Evolutionary conservation across 345 rosid genomes (phyloP), one percentile per base, ranked within the genome.

Genomic region (Balakata baccata): DNA sequence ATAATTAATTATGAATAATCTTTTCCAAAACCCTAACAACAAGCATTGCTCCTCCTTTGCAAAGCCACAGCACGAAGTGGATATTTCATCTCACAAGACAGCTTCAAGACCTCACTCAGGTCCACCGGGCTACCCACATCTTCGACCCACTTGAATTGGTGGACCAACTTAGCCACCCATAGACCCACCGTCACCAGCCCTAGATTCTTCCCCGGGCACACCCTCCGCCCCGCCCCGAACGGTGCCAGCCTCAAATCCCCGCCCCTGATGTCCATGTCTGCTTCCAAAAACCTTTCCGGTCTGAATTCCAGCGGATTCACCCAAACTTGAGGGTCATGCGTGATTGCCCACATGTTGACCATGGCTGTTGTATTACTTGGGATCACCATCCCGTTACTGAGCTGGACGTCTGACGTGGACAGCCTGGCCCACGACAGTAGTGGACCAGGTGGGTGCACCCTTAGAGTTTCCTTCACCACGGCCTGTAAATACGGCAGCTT

Each of bases 301-400:
- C 65, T 71, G 58, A 89, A 94, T 73, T 73, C 75, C 0, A 69
- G 61, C 2, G 98, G 96, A 41, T 90, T 77, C 16, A 70, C 75
- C 98, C 98, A 94, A 47, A 90, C 84, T 5, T 16, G 37, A 0
- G 88, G 83, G 77, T 91, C 97, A 70, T 89, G 97, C 0, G 94
- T 82, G 52, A 94, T 94, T 61, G 98, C 98, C 98, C 98, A 94
- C 98, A 94, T 94, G 89, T 94, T 94, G 71, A 92, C 88, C 97
- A 94, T 92, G 0, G 98, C 98, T 0, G 94, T 92, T 5, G 98
- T 94, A 46, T 85, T 81, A 69, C 87, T 83, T 2, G 98, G 98
- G 23, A 94, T 41, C 54, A 87, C 54, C 92, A 91, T 87, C 47
- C 94, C 97, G 79, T 94, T 93, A 76, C 87, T 82, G 68, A 90